Base-by-base conservation (phyloP, 1,284 basidiomycete species). In the Sanghuangporus sanghuang region DNA sequence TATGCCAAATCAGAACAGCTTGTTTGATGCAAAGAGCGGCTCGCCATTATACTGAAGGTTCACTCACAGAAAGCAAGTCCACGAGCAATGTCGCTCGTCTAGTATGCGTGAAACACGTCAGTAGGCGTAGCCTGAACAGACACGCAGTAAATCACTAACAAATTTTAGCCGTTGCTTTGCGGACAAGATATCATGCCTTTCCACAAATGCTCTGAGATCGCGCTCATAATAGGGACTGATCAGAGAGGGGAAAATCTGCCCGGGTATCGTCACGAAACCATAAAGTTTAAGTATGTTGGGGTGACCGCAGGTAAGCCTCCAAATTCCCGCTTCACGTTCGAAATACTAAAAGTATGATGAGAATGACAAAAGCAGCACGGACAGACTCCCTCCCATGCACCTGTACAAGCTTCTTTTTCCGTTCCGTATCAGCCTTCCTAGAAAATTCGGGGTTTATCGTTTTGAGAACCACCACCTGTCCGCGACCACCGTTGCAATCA, bases 1-100 rank as follows among this genome's bases (percentile, higher is more conserved):
- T 23, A 52, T 9, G 18, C 3, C 12, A 9, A 27, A 14, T n/a
- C 14, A 14, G 14, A 46, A n/a, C 44, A 46, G 44, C 14, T 18
- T 9, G 2, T 6, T 46, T n/a, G 44, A 16, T 46, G 14, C 18
- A 16, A 36, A 54, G 32, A n/a, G 11, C 14, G 32, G 7, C 32
- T 16, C 14, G 23, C 14, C 7, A 16, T 6, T 21, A 2, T 11
- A 12, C 11, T 1, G 2, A 46, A 23, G 23, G 49, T 12, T 1
- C 23, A 61, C 59, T n/a, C 23, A 61, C 59, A 12, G 49, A 38
- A 61, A 6, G 36, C 36, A 16, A 61, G 35, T 9, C 49, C 59
- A 18, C 35, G 32, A 11, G 52, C 52, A n/a, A 54, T 38, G 16
- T 54, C 52, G 23, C 52, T 16, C 7, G 35, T 35, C 52, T 54